Evolutionary conservation across 345 rosid species (phyloP), one percentile per base, ranked within the genome.

Genomic region (Gossypium anomalum): DNA sequence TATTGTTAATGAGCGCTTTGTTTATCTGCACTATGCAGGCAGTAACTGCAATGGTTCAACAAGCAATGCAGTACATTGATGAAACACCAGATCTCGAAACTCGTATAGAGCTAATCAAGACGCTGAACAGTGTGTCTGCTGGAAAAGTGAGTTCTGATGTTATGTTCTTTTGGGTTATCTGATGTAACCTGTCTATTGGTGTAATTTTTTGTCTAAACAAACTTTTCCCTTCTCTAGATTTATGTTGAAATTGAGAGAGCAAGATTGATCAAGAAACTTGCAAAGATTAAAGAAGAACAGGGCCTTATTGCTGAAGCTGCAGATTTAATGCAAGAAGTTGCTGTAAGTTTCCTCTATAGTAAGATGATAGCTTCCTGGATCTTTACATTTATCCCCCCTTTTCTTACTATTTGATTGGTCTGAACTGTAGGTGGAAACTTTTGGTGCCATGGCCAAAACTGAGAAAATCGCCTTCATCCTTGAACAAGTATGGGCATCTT

Each of bases 241-340:
- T 92, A 87, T 87, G 97, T 95, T 25, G 94, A 95, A 83, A 91
- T 93, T 78, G 94, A 95, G 86, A 88, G 98, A 80, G 99, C 97
- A 44, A 86, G 99, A 71, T 77, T 95, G 88, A 88, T 91, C 57
- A 93, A 83, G 83, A 95, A 85, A 75, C 94, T 91, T 75, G 97
- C 98, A 6, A 91, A 93, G 86, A 91, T 92, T 68, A 94, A 92
- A 84, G 98, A 94, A 87, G 93, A 78, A 19, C 99, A 93, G 12
- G 97, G 96, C 75, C 82, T 81, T 60, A 84, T 91, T 41, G 97
- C 94, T 34, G 98, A 95, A 87, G 99, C 99, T 81, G 99, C 99
- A 22, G 96, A 93, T 85, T 83, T 91, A 67, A 93, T 93, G 97
- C 99, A 95, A 85, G 99, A 91, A 89, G 92, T 95, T 81, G 99